phyloP scores from a whole-genome alignment of 1,284 basidiomycete species.

The Trichosporon ovoides region DNA sequence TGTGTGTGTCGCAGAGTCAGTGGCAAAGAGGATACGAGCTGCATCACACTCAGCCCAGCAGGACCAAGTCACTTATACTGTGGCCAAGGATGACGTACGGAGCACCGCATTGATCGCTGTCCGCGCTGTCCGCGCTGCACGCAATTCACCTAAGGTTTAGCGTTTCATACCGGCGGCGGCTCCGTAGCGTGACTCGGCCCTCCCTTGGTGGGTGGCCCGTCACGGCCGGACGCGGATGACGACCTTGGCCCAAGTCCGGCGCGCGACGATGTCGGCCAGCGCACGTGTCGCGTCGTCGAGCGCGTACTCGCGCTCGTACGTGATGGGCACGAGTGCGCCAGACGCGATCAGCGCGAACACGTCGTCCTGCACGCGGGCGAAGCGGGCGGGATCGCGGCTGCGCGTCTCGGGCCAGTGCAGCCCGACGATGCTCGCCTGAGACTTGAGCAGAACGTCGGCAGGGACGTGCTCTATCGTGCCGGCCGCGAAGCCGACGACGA shows the following conservation, averaged over 20 bases:
- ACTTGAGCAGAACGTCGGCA: slow-evolving; percentile 79
- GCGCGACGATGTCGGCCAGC: slow-evolving; percentile 55
- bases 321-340: slow-evolving; percentile 63
- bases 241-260: slow-evolving; percentile 92
- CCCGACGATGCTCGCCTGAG: slow-evolving; percentile 76
- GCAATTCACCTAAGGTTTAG: background rate
- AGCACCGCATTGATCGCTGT: background rate
- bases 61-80: no score
- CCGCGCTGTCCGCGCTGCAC: background rate
- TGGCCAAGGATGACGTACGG: no score
- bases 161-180: background rate
- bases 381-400: slow-evolving; percentile 61
- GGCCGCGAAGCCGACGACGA: slow-evolving; percentile 2
- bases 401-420: slow-evolving; percentile 79
- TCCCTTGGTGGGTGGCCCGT: no score
- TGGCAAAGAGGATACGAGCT: no score
- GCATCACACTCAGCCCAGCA: no score
- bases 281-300: slow-evolving; percentile 63
- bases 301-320: slow-evolving; percentile 65
- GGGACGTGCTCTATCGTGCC: slow-evolving; percentile 57
- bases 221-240: slow-evolving; percentile 53
- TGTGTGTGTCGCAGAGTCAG: no score
- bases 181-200: no score
- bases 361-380: slow-evolving; percentile 66
- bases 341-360: slow-evolving; percentile 67